Conservation (phyloP, 257 asterid genomes). For the Petrea volubilis region DNA sequence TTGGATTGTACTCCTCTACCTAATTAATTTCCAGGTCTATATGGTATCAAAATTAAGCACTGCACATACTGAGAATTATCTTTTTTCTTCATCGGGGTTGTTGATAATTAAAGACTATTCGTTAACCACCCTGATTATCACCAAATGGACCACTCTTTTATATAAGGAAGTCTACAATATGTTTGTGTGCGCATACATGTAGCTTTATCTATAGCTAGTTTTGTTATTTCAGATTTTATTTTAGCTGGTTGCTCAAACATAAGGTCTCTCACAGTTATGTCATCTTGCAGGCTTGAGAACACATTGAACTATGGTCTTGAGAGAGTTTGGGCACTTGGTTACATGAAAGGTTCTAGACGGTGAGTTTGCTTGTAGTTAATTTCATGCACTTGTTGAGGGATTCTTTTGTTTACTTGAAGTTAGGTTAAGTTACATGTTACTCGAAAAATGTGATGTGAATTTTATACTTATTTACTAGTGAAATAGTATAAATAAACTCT, state of each 20-base stretch:
- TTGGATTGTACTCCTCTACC: conserved; percentile 2
- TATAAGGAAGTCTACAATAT: not conserved
- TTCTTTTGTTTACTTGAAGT: conserved; percentile 2
- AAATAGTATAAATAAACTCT: conserved; percentile 3
- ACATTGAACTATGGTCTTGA: conserved; percentile 97
- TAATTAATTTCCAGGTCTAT: not conserved
- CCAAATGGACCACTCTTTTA: not conserved
- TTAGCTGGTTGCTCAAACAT: not conserved
- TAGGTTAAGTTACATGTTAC: conserved; percentile 15
- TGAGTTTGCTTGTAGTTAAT: conserved; percentile 34
- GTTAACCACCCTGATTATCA: not conserved
- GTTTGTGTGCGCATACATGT: not conserved
- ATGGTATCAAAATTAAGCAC: conserved; percentile 9
- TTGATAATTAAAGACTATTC: not conserved
- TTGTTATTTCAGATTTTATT: conserved; percentile 11
- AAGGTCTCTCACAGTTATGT: conserved; percentile 28
- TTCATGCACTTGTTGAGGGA: conserved; percentile 11
- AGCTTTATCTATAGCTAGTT: not conserved
- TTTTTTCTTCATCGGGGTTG: not conserved
- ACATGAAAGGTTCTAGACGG: conserved; percentile 92
- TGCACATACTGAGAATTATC: not conserved
- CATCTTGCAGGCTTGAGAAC: conserved; percentile 80
- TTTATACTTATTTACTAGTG: not conserved
- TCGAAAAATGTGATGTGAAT: not conserved
- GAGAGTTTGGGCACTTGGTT: conserved; percentile 98